Conservation (phyloP, 352 stramenopile species). For the Nothophytophthora sp. region DNA sequence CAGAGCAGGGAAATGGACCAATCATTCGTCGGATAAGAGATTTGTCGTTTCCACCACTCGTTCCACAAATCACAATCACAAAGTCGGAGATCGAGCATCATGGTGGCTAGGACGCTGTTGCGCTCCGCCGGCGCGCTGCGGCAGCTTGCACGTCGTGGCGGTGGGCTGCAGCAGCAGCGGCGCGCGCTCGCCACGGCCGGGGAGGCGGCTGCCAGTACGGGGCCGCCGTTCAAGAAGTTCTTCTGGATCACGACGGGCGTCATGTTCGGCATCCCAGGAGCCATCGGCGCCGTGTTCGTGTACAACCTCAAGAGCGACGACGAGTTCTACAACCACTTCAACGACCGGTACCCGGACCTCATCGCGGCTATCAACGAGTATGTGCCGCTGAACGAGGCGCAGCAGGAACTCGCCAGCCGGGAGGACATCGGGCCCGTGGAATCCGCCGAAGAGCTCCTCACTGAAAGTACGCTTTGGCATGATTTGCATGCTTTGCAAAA, state of each 20-base stretch:
- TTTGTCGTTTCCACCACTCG: neutral
- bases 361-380: constrained; percentile 69
- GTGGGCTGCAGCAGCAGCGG: neutral
- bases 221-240: constrained; percentile 66
- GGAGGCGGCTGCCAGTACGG: constrained; percentile 4
- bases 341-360: constrained; percentile 78
- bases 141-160: neutral
- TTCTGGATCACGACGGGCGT: constrained; percentile 78
- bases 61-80: neutral
- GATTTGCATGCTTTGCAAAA: too few species aligned
- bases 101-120: constrained; percentile 14
- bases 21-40: neutral
- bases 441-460: constrained; percentile 48
- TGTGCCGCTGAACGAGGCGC: constrained; percentile 54
- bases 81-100: neutral
- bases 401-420: constrained; percentile 43
- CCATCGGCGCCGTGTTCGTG: constrained; percentile 67
- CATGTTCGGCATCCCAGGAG: constrained; percentile 76
- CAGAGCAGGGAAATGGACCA: too few species aligned
- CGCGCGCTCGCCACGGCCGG: constrained; percentile 13
- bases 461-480: constrained; percentile 63
- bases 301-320: constrained; percentile 85
- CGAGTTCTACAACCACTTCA: constrained; percentile 86
- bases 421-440: constrained; percentile 72
- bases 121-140: constrained; percentile 9